Conservation (phyloP, 2,329 filamentous ascomycete species). For the Leptographium lundbergii region DNA sequence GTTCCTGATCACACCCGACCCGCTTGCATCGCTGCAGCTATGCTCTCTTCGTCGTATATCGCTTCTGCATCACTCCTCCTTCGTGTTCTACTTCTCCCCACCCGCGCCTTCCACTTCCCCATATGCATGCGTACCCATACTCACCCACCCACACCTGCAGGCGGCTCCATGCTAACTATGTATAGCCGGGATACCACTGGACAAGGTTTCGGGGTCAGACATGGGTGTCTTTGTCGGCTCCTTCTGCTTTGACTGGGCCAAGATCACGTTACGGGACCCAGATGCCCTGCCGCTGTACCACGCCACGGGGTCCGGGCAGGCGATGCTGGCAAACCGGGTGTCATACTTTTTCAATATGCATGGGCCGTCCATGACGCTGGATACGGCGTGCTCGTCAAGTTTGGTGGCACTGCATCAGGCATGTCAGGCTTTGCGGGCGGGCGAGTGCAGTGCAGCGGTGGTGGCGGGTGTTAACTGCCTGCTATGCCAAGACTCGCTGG, state of each 20-base stretch:
- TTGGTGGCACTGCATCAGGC: conserved; percentile 28
- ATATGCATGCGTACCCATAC: background rate
- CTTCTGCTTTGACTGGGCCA: conserved; percentile 18
- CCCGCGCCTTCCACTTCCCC: background rate
- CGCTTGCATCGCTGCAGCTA: background rate
- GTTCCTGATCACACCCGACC: background rate
- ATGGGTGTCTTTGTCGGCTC: conserved; percentile 14
- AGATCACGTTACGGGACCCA: conserved; percentile 12
- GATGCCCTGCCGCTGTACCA: conserved; percentile 17
- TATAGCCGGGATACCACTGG: conserved; percentile 13
- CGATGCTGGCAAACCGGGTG: conserved; percentile 26
- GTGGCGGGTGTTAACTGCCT: conserved; percentile 14
- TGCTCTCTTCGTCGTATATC: background rate
- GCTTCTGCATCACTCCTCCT: background rate
- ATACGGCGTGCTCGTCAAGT: conserved; percentile 32
- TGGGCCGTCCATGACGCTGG: conserved; percentile 28
- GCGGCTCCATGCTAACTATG: background rate
- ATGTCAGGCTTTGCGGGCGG: conserved; percentile 15
- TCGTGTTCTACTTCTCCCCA: background rate
- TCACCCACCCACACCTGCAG: background rate
- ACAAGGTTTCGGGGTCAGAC: conserved; percentile 10
- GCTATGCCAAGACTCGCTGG: conserved; percentile 12
- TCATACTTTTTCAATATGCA: conserved; percentile 28
- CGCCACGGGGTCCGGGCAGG: conserved; percentile 21
- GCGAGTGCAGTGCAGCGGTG: conserved; percentile 11